Conservation (phyloP, 2,329 filamentous ascomycete species). For the Penicillium hesseltinei region DNA sequence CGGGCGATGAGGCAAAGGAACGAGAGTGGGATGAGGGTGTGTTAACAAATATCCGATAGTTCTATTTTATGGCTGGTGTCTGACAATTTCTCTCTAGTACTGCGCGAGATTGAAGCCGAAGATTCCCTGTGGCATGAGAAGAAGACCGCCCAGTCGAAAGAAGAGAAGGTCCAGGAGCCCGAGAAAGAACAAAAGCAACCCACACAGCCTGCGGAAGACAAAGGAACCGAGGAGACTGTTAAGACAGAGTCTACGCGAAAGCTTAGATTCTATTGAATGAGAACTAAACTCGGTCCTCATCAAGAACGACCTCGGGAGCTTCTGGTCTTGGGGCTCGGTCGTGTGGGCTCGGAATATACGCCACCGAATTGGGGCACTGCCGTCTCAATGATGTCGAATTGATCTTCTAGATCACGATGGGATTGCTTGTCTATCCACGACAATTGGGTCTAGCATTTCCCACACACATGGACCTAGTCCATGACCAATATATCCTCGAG, state of each 20-base stretch:
- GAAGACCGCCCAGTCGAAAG: conserved; percentile 12
- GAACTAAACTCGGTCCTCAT: not conserved
- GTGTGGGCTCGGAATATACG: not conserved
- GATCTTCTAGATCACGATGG: not conserved
- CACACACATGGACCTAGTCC: not conserved
- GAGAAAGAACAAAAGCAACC: conserved; percentile 11
- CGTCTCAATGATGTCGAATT: not conserved
- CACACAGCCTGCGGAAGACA: conserved; percentile 8
- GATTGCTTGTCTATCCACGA: no score
- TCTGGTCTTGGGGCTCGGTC: not conserved
- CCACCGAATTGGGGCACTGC: not conserved
- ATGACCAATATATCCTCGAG: not conserved
- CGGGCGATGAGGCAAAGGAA: conserved; percentile 72
- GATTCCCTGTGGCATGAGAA: conserved; percentile 40
- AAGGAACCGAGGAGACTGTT: conserved; percentile 17
- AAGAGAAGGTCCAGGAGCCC: conserved; percentile 3
- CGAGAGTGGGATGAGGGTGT: conserved; percentile 83
- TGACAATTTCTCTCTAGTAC: conserved; percentile 28
- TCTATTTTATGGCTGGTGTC: not conserved
- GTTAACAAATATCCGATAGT: conserved; percentile 23
- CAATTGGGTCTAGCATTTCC: not conserved
- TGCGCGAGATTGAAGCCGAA: conserved; percentile 42
- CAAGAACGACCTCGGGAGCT: not conserved
- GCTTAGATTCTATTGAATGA: conserved; percentile 31
- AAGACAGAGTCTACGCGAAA: conserved; percentile 24